A percentile compares a stretch with the other conserved stretches of the same genome.
These are phyloP conservation scores for Psilocybe mexicana DNA, from an alignment of 1,284 basidiomycete species.

Conservation along the genomic window DNA sequence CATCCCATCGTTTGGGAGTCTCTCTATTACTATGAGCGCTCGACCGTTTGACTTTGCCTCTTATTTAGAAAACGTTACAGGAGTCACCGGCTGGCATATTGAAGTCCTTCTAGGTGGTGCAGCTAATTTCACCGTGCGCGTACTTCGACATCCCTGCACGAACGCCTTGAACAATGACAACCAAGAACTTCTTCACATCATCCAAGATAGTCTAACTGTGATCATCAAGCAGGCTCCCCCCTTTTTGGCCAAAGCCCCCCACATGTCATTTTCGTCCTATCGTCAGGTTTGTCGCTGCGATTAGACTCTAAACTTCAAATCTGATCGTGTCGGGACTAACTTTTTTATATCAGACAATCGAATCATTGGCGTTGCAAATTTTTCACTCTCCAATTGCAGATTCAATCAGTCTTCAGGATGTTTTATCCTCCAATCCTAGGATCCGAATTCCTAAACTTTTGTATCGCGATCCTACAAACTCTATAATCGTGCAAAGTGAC, in stretches of 20 bases:
- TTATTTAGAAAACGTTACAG: slow-evolving; percentile 8
- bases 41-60: slow-evolving; percentile 1
- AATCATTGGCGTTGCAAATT: neutral
- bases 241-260: slow-evolving; percentile 10
- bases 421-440: slow-evolving; percentile 5
- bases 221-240: slow-evolving; percentile 14
- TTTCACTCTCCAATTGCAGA: neutral
- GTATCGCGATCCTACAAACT: slow-evolving; percentile 2
- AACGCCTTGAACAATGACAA: neutral
- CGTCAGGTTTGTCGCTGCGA: slow-evolving; percentile 9
- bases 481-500: slow-evolving; percentile 14
- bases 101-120: slow-evolving; percentile 6
- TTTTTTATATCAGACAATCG: neutral
- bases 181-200: neutral
- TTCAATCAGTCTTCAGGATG: neutral
- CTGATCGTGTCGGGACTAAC: neutral
- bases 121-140: slow-evolving; percentile 13
- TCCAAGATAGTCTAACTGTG: neutral
- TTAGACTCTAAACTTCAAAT: neutral
- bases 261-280: slow-evolving; percentile 14
- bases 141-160: neutral
- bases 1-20: neutral
- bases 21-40: neutral
- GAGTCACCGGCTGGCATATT: neutral
- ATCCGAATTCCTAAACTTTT: slow-evolving; percentile 10